Conservation (phyloP, 2,329 filamentous ascomycete genomes). For the Alternaria sp. region DNA sequence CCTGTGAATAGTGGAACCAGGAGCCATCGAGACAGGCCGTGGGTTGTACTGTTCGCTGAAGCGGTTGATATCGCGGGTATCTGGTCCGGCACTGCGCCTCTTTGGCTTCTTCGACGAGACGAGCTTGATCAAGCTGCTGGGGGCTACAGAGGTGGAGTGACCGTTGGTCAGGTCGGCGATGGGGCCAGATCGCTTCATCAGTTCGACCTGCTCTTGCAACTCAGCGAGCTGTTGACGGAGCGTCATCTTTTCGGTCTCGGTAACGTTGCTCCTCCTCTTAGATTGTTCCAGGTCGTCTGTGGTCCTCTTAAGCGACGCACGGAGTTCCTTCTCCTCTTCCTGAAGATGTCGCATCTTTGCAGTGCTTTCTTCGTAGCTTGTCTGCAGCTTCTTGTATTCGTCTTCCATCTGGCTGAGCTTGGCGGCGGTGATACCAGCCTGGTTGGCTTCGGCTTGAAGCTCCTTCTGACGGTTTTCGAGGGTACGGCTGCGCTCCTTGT, state of each 20-base stretch:
- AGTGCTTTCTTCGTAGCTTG: conserved; percentile 87
- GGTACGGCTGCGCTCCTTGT: conserved; percentile 90
- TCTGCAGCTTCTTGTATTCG: conserved; percentile 91
- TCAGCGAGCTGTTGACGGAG: conserved; percentile 89
- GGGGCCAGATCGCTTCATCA: conserved; percentile 80
- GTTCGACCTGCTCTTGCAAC: conserved; percentile 89
- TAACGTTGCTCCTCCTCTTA: conserved; percentile 75
- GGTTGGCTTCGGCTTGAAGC: conserved; percentile 94
- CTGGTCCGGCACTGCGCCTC: conserved; percentile 87
- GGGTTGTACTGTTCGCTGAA: conserved; percentile 95
- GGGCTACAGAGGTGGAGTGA: conserved; percentile 52
- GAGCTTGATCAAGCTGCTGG: conserved; percentile 89
- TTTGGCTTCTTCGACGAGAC: conserved; percentile 98
- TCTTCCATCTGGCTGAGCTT: conserved; percentile 90
- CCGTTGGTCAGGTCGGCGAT: conserved; percentile 73
- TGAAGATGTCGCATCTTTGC: conserved; percentile 92
- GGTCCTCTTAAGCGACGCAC: conserved; percentile 81
- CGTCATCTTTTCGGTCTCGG: conserved; percentile 84
- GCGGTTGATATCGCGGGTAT: conserved; percentile 84
- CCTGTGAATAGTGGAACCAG: conserved; percentile 69
- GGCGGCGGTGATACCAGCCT: conserved; percentile 93
- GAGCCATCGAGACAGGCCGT: conserved; percentile 93
- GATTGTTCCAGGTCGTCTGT: conserved; percentile 83
- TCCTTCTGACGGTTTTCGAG: conserved; percentile 92
- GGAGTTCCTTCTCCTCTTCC: conserved; percentile 87